Evolutionary conservation across 164 flowering plant species (phyloP), one percentile per base, ranked within the genome.

Genomic region (Berberis thunbergii): DNA sequence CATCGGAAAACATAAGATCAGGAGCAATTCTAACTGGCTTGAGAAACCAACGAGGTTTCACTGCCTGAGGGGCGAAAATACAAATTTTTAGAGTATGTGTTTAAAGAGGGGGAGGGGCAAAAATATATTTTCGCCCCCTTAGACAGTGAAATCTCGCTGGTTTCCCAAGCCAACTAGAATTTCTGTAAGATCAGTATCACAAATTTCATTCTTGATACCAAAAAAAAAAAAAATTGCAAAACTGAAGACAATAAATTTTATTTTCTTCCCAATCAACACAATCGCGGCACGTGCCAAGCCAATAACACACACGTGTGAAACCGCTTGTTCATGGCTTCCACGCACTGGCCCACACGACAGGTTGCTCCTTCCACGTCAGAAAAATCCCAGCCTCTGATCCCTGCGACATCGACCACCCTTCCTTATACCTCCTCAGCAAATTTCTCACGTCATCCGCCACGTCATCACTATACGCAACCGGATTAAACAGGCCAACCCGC

Each of bases 291-390:
- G 50, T 48, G n/a, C 2, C 54, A 52, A 52, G 4, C 11, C 8
- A 50, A 1, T 26, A 52, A 6, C 11, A 52, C 54, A 52, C 11
- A 26, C n/a, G 54, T 48, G n/a, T 10, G n/a, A 10, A 6, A 6
- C 50, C 50, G 10, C 50, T 7, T 48, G 50, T 62, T 43, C 3
- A 83, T 39, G 91, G 86, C 80, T 76, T 81, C 96, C 98, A 89
- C 43, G 96, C 96, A 65, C 85, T 79, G 13, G 97, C 87, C 97
- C 97, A 93, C 59, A 89, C 97, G 69, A 89, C 89, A 67, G 89
- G 83, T 80, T 88, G 88, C 3, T 87, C 94, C 74, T 81, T 93
- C 96, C 98, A 92, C 43, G 81, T 65, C 74, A 92, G 70, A 81
- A 83, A 89, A 63, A 92, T 75, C 68, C 98, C 98, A 72, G 85